Base-by-base conservation (phyloP, 352 stramenopile genomes). In the Pythium dissimile region DNA sequence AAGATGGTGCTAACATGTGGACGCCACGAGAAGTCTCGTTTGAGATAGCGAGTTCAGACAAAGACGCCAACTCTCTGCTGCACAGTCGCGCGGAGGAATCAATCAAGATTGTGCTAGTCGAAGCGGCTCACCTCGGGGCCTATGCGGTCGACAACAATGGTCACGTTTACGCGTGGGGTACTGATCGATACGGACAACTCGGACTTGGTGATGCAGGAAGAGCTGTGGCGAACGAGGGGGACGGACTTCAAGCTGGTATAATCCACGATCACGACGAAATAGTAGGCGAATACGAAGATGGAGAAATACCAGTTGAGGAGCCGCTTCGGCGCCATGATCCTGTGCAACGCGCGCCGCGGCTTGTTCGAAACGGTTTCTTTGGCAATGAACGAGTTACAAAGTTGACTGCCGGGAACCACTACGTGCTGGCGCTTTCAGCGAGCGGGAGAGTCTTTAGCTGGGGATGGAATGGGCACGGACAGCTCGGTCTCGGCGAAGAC, bases 351-450 rank as follows among this genome's bases (percentile, higher is more conserved):
- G n/a, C 6, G 3, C 63, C 63, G 24, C 30, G 34, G 2, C 51
- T 47, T 12, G 55, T 71, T 7, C 10, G 26, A 12, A 23, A 20
- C 16, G 23, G 21, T 2, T 15, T 1, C 13, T 58, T 83, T 11
- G 11, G 16, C 27, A 42, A 41, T 10, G 41, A 71, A 16, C 18
- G 16, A 1, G 47, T 90, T 13, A 47, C 68, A 1, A 81, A 81
- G 24, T 27, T 93, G 8, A 71, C 73, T 9, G 64, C 71, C 21
- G 84, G 84, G 6, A 86, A 85, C 47, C 80, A 90, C 55, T 93
- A 89, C 50, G 72, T 62, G 0, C 42, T 89, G 18, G 79, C 75
- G 13, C 56, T 80, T 7, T 77, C 76, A 8, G 51, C 37, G 6
- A 49, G 21, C 13, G 81, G 79, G 0, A 37, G 53, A 16, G 62